Conservation (phyloP, 1,139 yeast genomes). For the Diutina rugosa region DNA sequence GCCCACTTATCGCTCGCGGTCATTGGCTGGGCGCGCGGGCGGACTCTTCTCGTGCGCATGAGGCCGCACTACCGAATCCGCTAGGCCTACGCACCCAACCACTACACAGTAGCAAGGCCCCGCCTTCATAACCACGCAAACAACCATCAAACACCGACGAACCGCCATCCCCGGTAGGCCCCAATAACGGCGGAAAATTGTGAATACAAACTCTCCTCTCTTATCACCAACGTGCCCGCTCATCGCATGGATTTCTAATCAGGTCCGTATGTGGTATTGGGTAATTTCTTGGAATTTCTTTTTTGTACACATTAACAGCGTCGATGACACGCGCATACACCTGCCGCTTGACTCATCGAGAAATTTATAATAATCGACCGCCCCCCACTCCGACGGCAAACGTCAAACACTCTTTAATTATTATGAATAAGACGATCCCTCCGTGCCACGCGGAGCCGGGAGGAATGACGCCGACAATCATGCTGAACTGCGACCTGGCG, state of each 20-base stretch:
- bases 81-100: background rate
- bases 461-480: background rate
- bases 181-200: too few species aligned
- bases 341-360: background rate
- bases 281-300: background rate
- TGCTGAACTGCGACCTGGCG: constrained; percentile 1
- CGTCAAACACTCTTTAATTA: background rate
- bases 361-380: background rate
- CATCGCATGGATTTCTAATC: background rate
- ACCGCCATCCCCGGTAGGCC: too few species aligned
- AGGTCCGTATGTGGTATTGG: background rate
- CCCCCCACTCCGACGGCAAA: background rate
- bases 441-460: background rate
- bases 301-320: background rate
- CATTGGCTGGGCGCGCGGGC: background rate
- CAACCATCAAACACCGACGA: too few species aligned
- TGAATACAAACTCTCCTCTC: too few species aligned
- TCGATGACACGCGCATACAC: background rate
- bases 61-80: background rate
- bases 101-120: background rate
- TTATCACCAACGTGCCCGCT: too few species aligned
- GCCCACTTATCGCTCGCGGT: background rate
- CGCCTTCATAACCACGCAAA: background rate
- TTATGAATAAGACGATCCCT: background rate
- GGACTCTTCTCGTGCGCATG: background rate